Base-by-base conservation (phyloP, 352 stramenopile species). In the Phytopythium mirpurense region DNA sequence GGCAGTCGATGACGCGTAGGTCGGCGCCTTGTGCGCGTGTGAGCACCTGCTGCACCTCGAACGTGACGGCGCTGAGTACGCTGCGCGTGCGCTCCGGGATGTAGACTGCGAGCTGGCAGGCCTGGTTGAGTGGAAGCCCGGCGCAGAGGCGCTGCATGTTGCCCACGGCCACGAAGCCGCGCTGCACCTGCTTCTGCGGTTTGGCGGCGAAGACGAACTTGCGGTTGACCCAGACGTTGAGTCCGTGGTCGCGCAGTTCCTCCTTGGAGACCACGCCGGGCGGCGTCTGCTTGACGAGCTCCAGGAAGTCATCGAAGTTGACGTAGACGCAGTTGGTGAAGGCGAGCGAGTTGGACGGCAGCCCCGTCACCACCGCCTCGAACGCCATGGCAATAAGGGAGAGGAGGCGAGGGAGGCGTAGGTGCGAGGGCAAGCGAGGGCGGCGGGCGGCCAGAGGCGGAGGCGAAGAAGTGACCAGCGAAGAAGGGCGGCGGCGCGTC, bases 261-360 rank as follows among this genome's bases (percentile, higher is more conserved):
- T 93, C 83, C 51, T 86, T 86, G 18, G 66, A 71, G n/a, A 73
- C 72, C 51, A 89, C 54, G 8, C 83, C 77, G 5, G 67, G 60
- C 15, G 83, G 83, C 43, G 71, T 84, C 56, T 82, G 62, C 37
- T 70, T 69, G 40, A 90, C 74, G 44, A 93, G 68, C 44, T 67
- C 60, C 56, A 82, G 71, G 58, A 93, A 92, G 57, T 91, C 81
- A 21, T 92, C 75, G 38, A 74, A 50, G 59, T 86, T 70, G 31
- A 91, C 66, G 51, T 93, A 94, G 16, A 94, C 63, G 62, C 78
- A 76, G 71, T 94, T 94, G 51, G 79, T 90, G 65, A 88, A 90
- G 51, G 79, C 83, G 16, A 88, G 70, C 35, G 81, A 86, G 59
- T 94, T 91, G 65, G 63, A 73, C 26, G 83, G 79, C 16, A 94